These are phyloP conservation scores for Syncephalastrum monosporum DNA, from an alignment of 371 early-diverging fungal species.

Conservation along the genomic window DNA sequence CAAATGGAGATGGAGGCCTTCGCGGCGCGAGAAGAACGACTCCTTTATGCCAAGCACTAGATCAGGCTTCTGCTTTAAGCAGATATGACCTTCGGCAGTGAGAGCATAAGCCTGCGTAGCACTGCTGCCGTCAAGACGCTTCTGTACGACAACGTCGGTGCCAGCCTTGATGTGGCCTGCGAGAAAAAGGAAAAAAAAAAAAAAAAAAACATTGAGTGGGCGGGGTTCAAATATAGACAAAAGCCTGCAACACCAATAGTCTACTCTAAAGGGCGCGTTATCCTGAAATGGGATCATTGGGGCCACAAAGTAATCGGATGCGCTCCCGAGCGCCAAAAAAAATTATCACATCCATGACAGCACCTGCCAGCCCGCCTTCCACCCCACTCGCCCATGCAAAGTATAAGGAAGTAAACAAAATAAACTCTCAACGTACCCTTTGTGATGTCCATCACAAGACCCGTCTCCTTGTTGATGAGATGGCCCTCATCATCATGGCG, in stretches of 20 bases:
- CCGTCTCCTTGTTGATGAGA: constrained; percentile 56
- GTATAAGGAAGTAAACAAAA: not conserved
- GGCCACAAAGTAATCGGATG: too few relatives aligned
- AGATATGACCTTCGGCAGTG: constrained; percentile 43
- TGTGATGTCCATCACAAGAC: constrained; percentile 55
- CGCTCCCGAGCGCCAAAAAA: too few relatives aligned
- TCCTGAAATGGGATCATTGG: not conserved
- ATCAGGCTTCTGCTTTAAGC: constrained; percentile 34
- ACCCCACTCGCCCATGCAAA: constrained; percentile 7
- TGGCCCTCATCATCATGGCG: constrained; percentile 52
- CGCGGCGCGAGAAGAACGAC: constrained; percentile 45
- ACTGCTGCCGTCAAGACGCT: constrained; percentile 22
- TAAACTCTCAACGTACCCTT: constrained; percentile 37
- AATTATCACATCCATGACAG: not conserved
- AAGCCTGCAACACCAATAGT: too few relatives aligned
- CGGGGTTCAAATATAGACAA: too few relatives aligned
- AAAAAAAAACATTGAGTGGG: not conserved
- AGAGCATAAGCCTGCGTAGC: constrained; percentile 35
- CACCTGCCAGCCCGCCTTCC: not conserved
- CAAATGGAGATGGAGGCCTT: constrained; percentile 48
- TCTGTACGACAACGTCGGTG: constrained; percentile 50
- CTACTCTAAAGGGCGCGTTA: not conserved
- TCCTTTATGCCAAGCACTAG: constrained; percentile 56
- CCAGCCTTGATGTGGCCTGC: constrained; percentile 48
- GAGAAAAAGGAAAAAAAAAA: constrained; percentile 1